phyloP scores from a whole-genome alignment of 257 asterid genomes.

The Haberlea rhodopensis region DNA sequence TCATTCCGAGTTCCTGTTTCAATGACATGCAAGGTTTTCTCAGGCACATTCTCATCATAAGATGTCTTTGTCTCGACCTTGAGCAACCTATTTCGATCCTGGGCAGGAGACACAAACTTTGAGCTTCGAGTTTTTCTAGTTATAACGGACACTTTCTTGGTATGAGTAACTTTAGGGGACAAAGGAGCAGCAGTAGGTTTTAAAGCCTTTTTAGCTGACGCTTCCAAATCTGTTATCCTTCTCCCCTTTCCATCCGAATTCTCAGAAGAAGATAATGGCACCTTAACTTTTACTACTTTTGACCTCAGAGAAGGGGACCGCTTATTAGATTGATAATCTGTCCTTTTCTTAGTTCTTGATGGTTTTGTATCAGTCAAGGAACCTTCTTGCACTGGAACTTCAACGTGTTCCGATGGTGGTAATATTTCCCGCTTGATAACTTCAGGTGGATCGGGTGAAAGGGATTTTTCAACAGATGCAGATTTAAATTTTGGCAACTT shows the following conservation, averaged over 20 bases:
- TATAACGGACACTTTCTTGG: constrained; percentile 27
- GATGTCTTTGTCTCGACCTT: constrained; percentile 30
- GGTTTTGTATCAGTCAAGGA: constrained; percentile 24
- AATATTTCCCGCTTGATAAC: constrained; percentile 46
- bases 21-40: constrained; percentile 56
- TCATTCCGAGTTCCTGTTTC: constrained; percentile 30
- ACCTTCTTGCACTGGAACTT: constrained; percentile 33
- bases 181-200: constrained; percentile 28
- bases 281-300: constrained; percentile 32
- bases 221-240: constrained; percentile 28
- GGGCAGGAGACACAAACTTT: constrained; percentile 34
- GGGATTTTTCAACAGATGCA: constrained; percentile 26
- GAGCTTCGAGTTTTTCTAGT: constrained; percentile 36
- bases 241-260: constrained; percentile 37
- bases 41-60: constrained; percentile 38
- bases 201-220: constrained; percentile 38
- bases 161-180: constrained; percentile 37
- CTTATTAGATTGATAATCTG: constrained; percentile 17
- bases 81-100: constrained; percentile 34
- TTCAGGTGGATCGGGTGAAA: constrained; percentile 53
- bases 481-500: constrained; percentile 23
- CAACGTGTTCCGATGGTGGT: constrained; percentile 40
- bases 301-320: constrained; percentile 25
- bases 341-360: constrained; percentile 27
- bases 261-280: constrained; percentile 29